These are phyloP conservation scores for Phytophthora pisi DNA, from an alignment of 352 stramenopile genomes.

Conservation along the genomic window DNA sequence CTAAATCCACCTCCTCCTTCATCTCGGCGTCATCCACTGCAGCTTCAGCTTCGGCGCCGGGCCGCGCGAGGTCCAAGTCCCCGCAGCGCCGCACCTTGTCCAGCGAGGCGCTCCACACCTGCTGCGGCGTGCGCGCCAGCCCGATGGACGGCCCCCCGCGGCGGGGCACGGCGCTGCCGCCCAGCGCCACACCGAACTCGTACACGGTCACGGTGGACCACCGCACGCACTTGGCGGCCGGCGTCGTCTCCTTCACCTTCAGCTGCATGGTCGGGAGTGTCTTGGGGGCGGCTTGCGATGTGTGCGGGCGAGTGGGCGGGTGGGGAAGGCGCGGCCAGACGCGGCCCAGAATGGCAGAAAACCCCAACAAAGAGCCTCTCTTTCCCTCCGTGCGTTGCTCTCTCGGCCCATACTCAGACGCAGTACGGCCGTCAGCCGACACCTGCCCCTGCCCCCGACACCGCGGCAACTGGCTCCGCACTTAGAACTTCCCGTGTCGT, in stretches of 20 bases:
- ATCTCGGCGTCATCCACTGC: conserved; percentile 3
- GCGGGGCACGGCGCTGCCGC: conserved; percentile 55
- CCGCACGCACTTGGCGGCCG: conserved; percentile 46
- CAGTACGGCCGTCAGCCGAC: too few species aligned
- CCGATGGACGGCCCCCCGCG: conserved; percentile 58
- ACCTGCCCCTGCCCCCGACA: too few species aligned
- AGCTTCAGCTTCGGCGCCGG: background rate
- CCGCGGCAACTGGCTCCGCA: too few species aligned
- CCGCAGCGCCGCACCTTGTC: conserved; percentile 40
- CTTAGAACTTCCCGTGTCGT: too few species aligned
- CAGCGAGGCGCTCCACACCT: conserved; percentile 55
- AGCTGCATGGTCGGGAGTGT: background rate
- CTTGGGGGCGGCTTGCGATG: too few species aligned
- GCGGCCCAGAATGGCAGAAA: too few species aligned
- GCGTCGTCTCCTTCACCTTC: background rate
- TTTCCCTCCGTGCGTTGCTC: too few species aligned
- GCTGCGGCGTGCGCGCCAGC: conserved; percentile 45
- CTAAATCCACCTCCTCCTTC: conserved; percentile 8
- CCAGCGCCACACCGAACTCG: conserved; percentile 63
- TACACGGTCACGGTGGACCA: conserved; percentile 72
- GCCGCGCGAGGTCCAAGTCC: conserved; percentile 27
- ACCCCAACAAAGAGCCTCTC: too few species aligned
- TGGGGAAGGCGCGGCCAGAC: too few species aligned
- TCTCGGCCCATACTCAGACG: too few species aligned
- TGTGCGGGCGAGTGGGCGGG: too few species aligned